Conservation (phyloP, 768 basidiomycete species). For the Boletus rubropictus region DNA sequence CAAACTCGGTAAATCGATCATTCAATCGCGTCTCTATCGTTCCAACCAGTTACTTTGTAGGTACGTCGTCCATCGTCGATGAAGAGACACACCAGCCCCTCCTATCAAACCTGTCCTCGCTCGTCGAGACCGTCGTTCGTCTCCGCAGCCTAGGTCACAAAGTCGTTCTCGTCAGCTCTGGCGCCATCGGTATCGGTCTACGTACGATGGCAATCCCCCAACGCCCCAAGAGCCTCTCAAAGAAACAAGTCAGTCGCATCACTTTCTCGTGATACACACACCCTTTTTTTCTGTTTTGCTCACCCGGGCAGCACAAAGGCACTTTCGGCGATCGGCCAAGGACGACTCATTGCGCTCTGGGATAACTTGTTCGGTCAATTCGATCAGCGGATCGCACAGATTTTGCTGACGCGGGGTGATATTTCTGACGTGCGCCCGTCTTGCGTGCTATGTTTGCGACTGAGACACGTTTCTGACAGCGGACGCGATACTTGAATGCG, state of each 20-base stretch:
- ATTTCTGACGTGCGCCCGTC: constrained; percentile 78
- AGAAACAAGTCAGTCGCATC: constrained; percentile 73
- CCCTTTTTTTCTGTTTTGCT: constrained; percentile 3
- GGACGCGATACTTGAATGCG: constrained; percentile 93
- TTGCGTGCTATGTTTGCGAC: not conserved
- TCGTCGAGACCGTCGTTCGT: constrained; percentile 85
- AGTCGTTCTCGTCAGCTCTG: constrained; percentile 92
- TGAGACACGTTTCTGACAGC: constrained; percentile 39
- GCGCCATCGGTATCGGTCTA: constrained; percentile 94
- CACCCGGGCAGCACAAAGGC: constrained; percentile 51
- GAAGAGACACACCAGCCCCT: constrained; percentile 90
- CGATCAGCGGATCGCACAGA: constrained; percentile 93
- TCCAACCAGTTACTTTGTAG: constrained; percentile 28
- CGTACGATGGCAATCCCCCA: constrained; percentile 83
- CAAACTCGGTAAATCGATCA: constrained; percentile 63
- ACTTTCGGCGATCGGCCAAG: constrained; percentile 94
- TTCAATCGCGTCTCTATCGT: not conserved
- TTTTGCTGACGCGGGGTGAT: constrained; percentile 89
- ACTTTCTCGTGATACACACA: not conserved
- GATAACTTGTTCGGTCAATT: constrained; percentile 94
- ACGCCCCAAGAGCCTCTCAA: constrained; percentile 77
- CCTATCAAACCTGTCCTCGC: constrained; percentile 81
- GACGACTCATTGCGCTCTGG: constrained; percentile 92
- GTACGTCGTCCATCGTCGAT: constrained; percentile 95
- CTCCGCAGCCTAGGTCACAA: constrained; percentile 81